Evolutionary conservation across 2,329 filamentous ascomycete genomes (phyloP).

Genomic region (Mycosphaerella sp.): DNA sequence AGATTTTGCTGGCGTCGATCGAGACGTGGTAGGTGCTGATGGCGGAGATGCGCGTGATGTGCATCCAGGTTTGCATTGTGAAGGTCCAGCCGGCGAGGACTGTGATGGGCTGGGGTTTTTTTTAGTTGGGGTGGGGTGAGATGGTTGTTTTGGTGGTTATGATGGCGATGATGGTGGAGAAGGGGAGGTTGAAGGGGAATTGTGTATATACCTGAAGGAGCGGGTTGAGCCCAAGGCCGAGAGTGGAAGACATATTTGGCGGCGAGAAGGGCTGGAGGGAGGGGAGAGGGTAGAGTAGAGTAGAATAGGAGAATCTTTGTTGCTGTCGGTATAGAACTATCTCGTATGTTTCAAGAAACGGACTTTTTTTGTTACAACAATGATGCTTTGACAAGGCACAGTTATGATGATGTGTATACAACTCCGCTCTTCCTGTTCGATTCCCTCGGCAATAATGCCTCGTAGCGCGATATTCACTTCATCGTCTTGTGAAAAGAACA

Average conservation of each 20-base stretch:
- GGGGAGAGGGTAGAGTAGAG: not conserved
- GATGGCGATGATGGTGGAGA: too few relatives aligned
- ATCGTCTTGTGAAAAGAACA: too few relatives aligned
- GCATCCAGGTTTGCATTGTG: conserved; percentile 5
- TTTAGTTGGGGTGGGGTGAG: not conserved
- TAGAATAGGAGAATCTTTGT: not conserved
- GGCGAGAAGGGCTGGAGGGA: not conserved
- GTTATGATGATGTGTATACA: too few relatives aligned
- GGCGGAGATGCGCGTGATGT: conserved; percentile 3
- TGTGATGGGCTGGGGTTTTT: not conserved
- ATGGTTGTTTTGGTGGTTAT: too few relatives aligned
- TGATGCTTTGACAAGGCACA: too few relatives aligned
- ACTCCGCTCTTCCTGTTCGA: too few relatives aligned
- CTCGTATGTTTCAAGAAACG: too few relatives aligned
- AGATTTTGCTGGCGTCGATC: conserved; percentile 4
- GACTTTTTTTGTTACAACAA: too few relatives aligned
- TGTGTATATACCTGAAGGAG: not conserved
- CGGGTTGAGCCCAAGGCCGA: not conserved
- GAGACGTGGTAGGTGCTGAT: conserved; percentile 8
- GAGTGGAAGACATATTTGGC: not conserved
- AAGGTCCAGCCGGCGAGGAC: not conserved
- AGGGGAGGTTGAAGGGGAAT: not conserved
- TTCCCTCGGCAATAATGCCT: too few relatives aligned
- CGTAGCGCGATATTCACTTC: too few relatives aligned
- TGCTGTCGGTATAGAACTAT: too few relatives aligned